Percentiles rank a stretch among this genome's conserved stretches.
phyloP scores from a whole-genome alignment of 371 early-diverging fungal species.

The Mucor plumbeus region DNA sequence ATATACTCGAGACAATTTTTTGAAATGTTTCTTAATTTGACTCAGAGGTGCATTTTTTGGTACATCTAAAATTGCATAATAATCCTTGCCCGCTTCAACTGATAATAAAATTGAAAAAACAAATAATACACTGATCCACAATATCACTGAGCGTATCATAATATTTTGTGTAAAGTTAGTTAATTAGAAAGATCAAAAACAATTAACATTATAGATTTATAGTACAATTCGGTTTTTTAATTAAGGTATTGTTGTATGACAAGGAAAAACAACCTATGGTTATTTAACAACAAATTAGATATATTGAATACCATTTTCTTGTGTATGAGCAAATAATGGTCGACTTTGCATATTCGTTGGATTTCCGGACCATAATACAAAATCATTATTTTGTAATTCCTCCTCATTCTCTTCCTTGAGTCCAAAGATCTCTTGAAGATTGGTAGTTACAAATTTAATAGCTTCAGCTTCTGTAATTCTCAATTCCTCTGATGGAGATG shows the following conservation, averaged over 20 bases:
- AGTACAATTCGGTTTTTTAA: not conserved
- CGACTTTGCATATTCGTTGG: constrained; percentile 62
- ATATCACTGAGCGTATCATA: not conserved
- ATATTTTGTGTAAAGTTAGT: not conserved
- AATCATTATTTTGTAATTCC: constrained; percentile 21
- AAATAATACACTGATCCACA: not conserved
- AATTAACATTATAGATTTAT: not conserved
- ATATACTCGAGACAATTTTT: constrained; percentile 84
- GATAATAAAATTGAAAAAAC: not conserved
- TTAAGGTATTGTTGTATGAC: not conserved
- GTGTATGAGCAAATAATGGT: constrained; percentile 40
- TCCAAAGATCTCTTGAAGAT: constrained; percentile 69
- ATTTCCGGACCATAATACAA: constrained; percentile 59
- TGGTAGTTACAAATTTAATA: constrained; percentile 76
- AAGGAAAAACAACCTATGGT: not conserved
- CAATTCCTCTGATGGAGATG: constrained; percentile 38
- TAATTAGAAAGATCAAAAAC: not conserved
- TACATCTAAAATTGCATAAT: constrained; percentile 82
- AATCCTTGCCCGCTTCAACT: constrained; percentile 39
- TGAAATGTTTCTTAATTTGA: constrained; percentile 94
- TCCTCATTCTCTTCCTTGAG: constrained; percentile 22
- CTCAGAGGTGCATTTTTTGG: constrained; percentile 74
- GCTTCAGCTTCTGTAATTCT: constrained; percentile 65
- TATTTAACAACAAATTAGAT: not conserved
- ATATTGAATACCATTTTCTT: constrained; percentile 16